Conservation (phyloP, 257 asterid genomes). For the Lantana camara region DNA sequence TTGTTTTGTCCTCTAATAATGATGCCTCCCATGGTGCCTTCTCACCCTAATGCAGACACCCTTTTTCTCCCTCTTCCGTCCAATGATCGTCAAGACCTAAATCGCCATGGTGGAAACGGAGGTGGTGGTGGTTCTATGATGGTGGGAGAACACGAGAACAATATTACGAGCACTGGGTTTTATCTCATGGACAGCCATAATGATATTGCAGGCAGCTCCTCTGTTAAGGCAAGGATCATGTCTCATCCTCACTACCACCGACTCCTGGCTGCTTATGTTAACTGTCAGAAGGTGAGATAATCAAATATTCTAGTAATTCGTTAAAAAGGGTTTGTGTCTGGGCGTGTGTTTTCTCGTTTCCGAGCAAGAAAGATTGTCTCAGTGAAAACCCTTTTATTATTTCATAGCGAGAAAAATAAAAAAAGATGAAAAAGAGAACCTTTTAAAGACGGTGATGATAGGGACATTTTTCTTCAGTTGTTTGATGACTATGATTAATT, state of each 20-base stretch:
- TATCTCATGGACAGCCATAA: slow-evolving; percentile 49
- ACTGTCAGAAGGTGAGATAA: slow-evolving; percentile 71
- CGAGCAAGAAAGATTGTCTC: neutral
- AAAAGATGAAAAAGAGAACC: neutral
- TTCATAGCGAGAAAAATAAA: no score
- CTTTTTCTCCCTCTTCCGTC: slow-evolving; percentile 35
- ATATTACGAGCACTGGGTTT: slow-evolving; percentile 34
- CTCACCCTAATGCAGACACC: slow-evolving; percentile 30
- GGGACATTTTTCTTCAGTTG: slow-evolving; percentile 11
- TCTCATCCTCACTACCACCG: slow-evolving; percentile 73
- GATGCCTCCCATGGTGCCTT: slow-evolving; percentile 41
- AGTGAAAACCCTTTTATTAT: neutral
- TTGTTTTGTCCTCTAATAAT: slow-evolving; percentile 47
- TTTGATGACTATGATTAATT: neutral
- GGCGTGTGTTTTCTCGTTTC: neutral
- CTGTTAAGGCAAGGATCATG: slow-evolving; percentile 63
- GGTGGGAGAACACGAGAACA: slow-evolving; percentile 27
- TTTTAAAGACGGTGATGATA: slow-evolving; percentile 14
- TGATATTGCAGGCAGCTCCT: slow-evolving; percentile 23
- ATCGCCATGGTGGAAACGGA: slow-evolving; percentile 15
- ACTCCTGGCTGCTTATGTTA: slow-evolving; percentile 62
- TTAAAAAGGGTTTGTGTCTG: neutral
- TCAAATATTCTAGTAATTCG: neutral
- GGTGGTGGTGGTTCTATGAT: slow-evolving; percentile 31
- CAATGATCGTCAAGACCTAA: slow-evolving; percentile 5